Percentiles rank a stretch among this genome's conserved stretches.
These are phyloP conservation scores for Venturia pyrina DNA, from an alignment of 2,329 filamentous ascomycete species.

Conservation along the genomic window DNA sequence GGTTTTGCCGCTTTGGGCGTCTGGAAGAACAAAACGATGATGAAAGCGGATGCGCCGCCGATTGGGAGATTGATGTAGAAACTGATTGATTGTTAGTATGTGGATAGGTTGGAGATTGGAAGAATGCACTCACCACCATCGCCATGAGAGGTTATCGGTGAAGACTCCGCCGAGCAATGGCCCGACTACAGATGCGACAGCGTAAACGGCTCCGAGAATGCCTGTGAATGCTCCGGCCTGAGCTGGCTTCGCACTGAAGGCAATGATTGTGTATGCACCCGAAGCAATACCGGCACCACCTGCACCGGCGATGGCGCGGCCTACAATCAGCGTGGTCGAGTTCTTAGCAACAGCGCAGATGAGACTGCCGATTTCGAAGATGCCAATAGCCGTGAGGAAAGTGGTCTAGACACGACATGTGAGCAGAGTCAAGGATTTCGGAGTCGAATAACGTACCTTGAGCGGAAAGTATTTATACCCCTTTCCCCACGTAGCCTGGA, in stretches of 20 bases:
- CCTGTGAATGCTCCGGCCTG: constrained; percentile 30
- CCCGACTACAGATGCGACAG: constrained; percentile 31
- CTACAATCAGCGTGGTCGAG: constrained; percentile 26
- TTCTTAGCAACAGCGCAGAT: constrained; percentile 35
- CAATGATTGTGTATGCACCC: constrained; percentile 32
- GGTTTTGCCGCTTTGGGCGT: constrained; percentile 20
- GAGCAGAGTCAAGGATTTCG: constrained; percentile 20
- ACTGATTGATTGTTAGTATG: background rate
- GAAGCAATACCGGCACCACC: constrained; percentile 31
- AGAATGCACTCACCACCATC: constrained; percentile 19
- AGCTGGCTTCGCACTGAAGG: constrained; percentile 30
- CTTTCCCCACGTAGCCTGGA: constrained; percentile 38
- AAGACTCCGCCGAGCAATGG: constrained; percentile 34
- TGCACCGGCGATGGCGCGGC: constrained; percentile 30
- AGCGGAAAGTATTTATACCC: constrained; percentile 30
- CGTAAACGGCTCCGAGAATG: constrained; percentile 26
- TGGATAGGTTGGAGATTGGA: background rate
- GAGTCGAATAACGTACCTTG: background rate
- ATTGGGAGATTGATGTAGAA: constrained; percentile 36
- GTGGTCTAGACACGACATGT: constrained; percentile 26
- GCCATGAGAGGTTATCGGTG: constrained; percentile 28
- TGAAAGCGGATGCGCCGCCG: constrained; percentile 26
- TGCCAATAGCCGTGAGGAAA: constrained; percentile 22
- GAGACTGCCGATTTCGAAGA: constrained; percentile 45
- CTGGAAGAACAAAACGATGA: constrained; percentile 30